A percentile compares a stretch with the other conserved stretches of the same genome.
Evolutionary conservation across 495 filamentous ascomycete genomes (phyloP).

Genomic region (Pyrenopolyporus hunteri): DNA sequence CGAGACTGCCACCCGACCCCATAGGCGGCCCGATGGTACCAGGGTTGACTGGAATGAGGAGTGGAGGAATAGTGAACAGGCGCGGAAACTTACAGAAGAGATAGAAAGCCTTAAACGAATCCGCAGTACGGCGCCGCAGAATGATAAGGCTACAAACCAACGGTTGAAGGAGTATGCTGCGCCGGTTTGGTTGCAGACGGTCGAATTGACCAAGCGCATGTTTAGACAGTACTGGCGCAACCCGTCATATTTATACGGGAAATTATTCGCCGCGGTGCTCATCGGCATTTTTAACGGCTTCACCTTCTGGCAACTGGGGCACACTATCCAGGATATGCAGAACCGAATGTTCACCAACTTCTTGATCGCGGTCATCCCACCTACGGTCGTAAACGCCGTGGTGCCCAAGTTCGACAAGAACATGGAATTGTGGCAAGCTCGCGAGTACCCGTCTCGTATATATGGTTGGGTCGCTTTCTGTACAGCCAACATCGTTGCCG

Average conservation of each 20-base stretch:
- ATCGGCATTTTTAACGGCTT: constrained; percentile 81
- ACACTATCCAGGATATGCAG: constrained; percentile 73
- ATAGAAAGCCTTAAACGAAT: constrained; percentile 67
- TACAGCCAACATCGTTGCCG: constrained; percentile 75
- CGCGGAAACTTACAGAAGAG: constrained; percentile 66
- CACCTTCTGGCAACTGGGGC: constrained; percentile 79
- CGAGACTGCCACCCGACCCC: constrained; percentile 76
- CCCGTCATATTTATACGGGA: constrained; percentile 75
- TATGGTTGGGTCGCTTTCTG: constrained; percentile 86
- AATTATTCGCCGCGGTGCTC: constrained; percentile 58
- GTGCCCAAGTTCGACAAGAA: constrained; percentile 85
- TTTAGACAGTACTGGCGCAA: constrained; percentile 83
- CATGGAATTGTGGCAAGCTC: constrained; percentile 73
- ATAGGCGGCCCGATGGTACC: constrained; percentile 67
- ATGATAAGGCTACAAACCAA: constrained; percentile 16
- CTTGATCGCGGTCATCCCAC: constrained; percentile 75
- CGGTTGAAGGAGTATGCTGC: constrained; percentile 46
- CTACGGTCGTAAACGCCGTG: constrained; percentile 73
- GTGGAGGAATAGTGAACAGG: constrained; percentile 77
- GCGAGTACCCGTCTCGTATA: constrained; percentile 77
- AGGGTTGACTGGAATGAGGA: constrained; percentile 80
- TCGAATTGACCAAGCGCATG: constrained; percentile 62
- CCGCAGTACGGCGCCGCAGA: constrained; percentile 45
- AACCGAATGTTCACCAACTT: constrained; percentile 81
- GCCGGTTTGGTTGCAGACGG: constrained; percentile 49